These are phyloP conservation scores for Suillus fuscotomentosus DNA, from an alignment of 768 basidiomycete species.

Conservation along the genomic window DNA sequence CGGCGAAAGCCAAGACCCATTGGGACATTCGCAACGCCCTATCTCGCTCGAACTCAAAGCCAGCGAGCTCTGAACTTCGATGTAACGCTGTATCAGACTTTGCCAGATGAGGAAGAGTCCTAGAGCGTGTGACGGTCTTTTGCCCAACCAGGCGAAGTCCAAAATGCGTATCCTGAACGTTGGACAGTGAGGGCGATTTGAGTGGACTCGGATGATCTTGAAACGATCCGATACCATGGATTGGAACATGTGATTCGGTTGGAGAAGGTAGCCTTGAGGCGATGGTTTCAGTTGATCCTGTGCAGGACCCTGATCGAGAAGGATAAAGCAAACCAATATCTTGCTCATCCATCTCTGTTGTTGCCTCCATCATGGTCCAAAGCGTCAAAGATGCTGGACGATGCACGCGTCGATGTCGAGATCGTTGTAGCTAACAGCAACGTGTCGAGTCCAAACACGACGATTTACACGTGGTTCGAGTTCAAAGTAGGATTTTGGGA, in stretches of 20 bases:
- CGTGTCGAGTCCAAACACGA: not conserved
- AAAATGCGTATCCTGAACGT: constrained; percentile 20
- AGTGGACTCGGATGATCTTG: constrained; percentile 13
- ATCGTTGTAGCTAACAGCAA: not conserved
- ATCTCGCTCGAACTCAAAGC: constrained; percentile 46
- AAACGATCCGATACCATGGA: not conserved
- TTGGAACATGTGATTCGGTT: constrained; percentile 7
- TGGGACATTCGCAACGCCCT: constrained; percentile 50
- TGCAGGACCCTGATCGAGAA: constrained; percentile 23
- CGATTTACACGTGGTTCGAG: constrained; percentile 2
- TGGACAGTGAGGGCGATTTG: constrained; percentile 35
- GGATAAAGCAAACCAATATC: constrained; percentile 26
- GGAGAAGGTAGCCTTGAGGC: constrained; percentile 17
- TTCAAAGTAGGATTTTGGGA: not conserved
- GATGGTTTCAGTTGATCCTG: constrained; percentile 20
- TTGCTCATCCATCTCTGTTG: constrained; percentile 24
- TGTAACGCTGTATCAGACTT: constrained; percentile 28
- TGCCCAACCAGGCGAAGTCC: constrained; percentile 13
- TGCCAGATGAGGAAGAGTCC: constrained; percentile 42
- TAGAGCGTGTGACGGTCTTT: constrained; percentile 40
- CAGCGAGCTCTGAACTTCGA: constrained; percentile 34
- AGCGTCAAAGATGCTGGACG: not conserved
- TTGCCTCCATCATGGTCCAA: constrained; percentile 5
- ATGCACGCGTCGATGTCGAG: not conserved
- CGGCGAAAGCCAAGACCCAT: constrained; percentile 68